These are phyloP conservation scores for Skeletonema tropicum DNA, from an alignment of 108 stramenopile species.

Conservation along the genomic window DNA sequence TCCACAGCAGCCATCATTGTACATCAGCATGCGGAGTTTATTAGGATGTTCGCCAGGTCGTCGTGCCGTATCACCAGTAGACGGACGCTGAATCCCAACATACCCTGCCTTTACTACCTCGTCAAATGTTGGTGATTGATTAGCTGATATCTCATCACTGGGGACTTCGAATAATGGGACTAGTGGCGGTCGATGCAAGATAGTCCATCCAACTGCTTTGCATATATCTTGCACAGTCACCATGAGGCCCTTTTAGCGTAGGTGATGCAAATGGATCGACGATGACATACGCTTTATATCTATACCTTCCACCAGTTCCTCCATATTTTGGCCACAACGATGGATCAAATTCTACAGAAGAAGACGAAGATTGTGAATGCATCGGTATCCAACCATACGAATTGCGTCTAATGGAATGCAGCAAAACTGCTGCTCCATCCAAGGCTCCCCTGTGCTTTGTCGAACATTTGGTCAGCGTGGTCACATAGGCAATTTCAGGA, in stretches of 20 bases:
- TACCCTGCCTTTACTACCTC: constrained; percentile 29
- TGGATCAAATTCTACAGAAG: neutral
- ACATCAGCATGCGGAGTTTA: constrained; percentile 21
- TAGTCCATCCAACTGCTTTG: constrained; percentile 38
- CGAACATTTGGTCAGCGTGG: constrained; percentile 37
- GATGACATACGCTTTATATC: constrained; percentile 39
- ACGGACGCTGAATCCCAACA: constrained; percentile 25
- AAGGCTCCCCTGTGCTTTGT: constrained; percentile 1
- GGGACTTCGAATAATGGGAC: constrained; percentile 40
- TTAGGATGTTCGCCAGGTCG: constrained; percentile 18
- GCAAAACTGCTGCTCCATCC: constrained; percentile 48
- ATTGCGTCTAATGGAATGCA: constrained; percentile 52
- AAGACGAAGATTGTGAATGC: constrained; percentile 7
- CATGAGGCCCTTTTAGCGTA: neutral
- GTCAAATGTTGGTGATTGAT: constrained; percentile 12
- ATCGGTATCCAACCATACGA: constrained; percentile 38
- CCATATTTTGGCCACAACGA: constrained; percentile 29
- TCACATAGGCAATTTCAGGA: constrained; percentile 38
- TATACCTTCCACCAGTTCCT: constrained; percentile 42
- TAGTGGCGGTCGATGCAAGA: constrained; percentile 48
- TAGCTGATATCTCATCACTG: neutral
- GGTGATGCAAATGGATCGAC: constrained; percentile 40
- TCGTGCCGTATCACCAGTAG: constrained; percentile 24
- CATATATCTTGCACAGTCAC: constrained; percentile 37
- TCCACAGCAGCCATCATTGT: constrained; percentile 78